Evolutionary conservation across 257 asterid genomes (phyloP).

Genomic region (Salvia hispanica): DNA sequence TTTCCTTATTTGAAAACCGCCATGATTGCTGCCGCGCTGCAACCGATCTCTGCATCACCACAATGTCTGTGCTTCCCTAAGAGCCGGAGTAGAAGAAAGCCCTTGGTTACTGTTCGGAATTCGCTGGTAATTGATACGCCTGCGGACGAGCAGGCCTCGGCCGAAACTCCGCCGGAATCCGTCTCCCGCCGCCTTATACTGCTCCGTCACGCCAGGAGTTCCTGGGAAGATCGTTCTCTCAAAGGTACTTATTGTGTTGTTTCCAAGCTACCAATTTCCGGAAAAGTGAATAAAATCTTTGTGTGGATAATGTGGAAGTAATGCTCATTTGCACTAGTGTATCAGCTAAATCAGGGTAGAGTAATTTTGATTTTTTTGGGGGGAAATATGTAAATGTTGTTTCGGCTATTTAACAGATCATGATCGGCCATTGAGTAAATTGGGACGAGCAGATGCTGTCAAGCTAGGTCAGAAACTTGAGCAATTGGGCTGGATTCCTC

Average conservation of each 20-base stretch:
- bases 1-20: constrained; percentile 18
- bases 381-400: not conserved
- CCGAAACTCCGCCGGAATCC: constrained; percentile 42
- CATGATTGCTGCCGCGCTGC: constrained; percentile 47
- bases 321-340: constrained; percentile 1
- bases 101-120: constrained; percentile 31
- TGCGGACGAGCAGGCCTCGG: constrained; percentile 38
- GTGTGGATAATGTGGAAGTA: constrained; percentile 7
- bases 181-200: constrained; percentile 70
- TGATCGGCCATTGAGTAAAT: constrained; percentile 87
- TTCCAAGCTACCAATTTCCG: not conserved
- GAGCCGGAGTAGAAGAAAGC: constrained; percentile 29
- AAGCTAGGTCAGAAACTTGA: constrained; percentile 71
- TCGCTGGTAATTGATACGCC: constrained; percentile 48
- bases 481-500: constrained; percentile 87
- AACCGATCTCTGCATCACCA: constrained; percentile 37
- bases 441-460: constrained; percentile 80
- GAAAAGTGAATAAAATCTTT: not conserved
- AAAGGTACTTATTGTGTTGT: constrained; percentile 44
- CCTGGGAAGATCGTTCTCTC: constrained; percentile 63
- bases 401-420: constrained; percentile 55
- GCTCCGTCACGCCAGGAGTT: constrained; percentile 82
- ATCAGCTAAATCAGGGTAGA: not conserved
- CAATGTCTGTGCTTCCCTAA: constrained; percentile 25
- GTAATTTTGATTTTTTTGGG: not conserved